Evolutionary conservation across 352 stramenopile genomes (phyloP), one percentile per base, ranked within the genome.

Genomic region (Phytopythium helicoides): DNA sequence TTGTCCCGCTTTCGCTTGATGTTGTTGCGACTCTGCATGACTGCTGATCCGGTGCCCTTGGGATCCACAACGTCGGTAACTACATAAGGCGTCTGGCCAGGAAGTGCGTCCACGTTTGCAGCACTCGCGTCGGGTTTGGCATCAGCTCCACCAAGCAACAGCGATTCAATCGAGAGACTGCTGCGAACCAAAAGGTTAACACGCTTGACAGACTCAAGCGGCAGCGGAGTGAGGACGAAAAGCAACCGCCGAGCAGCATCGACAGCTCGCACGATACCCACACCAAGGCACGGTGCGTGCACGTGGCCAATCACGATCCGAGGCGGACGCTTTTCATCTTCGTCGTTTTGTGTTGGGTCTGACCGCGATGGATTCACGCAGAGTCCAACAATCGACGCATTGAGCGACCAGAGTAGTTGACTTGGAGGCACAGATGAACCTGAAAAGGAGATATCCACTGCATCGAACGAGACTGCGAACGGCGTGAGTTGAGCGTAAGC

Each of bases 11-110:
- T 94, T 36, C 85, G 82, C 59, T 94, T 94, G 54, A 94, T 66
- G 56, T 92, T 94, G 62, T 94, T 87, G 52, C 85, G 81, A 57
- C 82, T 93, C 54, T 94, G 77, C 85, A 94, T 94, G 37, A 66
- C 72, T 11, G 68, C 66, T 8, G 85, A 85, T 15, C 85, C 85
- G 0, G 85, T 91, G 56, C 85, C 85, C 39, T 91, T 80, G 7
- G 78, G 74, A 21, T 76, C 46, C 15, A 94, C 60, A 26, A 92
- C 73, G 55, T 92, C 81, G 14, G 71, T 71, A 35, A 92, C 80
- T 26, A 77, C 67, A 61, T 92, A 91, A 12, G 80, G 82, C 45
- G 68, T 47, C 59, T 80, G 68, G 15, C 59, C 59, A 7, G 66
- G 47, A n/a, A 36, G 44, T 21, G 44, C 18, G 10, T 25, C 25